Evolutionary conservation across 805 yeast genomes (phyloP), one percentile per base, ranked within the genome.

Genomic region (Starmerella davenportii): DNA sequence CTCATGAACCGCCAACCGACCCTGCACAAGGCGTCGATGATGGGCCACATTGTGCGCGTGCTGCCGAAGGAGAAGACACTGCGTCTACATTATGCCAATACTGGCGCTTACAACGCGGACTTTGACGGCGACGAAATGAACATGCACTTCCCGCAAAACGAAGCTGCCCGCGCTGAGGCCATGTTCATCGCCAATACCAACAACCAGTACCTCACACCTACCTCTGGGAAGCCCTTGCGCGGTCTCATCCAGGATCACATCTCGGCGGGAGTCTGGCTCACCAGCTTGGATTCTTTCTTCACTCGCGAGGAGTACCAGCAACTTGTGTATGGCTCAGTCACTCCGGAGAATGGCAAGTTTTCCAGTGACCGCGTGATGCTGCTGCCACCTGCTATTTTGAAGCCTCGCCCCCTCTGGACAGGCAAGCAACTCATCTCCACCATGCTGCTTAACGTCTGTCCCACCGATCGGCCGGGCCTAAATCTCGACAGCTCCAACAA

Each of bases 121-220:
- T 87, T 90, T 53, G 98, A 87, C 63, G 98, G 98, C 68, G 98
- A 87, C 62, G 98, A 87, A 66, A 87, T 87, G 98, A 87, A 87
- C 59, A 79, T 87, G 95, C 98, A 87, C 64, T 87, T 87, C 68
- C 98, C 98, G 21, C 98, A 87, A 64, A 84, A 80, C 60, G 95
- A 87, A 63, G 80, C 81, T 51, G 98, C 96, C 8, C 76, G 85
- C 56, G 87, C 96, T 18, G 98, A 90, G 63, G 96, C 98, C 2
- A 66, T 82, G 54, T 73, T 82, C 56, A 68, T 90, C 58, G 98
- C 98, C 30, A 85, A 87, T 59, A 90, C 99, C 7, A 95, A 92
- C 60, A 79, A 93, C 43, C 98, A 90, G 64, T 90, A 90, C 60
- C 68, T 90, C 57, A 87, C 98, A 4, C 99, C 99, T 36, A 90